Evolutionary conservation across 805 yeast genomes (phyloP).

Genomic region (Suhomyces sp.): DNA sequence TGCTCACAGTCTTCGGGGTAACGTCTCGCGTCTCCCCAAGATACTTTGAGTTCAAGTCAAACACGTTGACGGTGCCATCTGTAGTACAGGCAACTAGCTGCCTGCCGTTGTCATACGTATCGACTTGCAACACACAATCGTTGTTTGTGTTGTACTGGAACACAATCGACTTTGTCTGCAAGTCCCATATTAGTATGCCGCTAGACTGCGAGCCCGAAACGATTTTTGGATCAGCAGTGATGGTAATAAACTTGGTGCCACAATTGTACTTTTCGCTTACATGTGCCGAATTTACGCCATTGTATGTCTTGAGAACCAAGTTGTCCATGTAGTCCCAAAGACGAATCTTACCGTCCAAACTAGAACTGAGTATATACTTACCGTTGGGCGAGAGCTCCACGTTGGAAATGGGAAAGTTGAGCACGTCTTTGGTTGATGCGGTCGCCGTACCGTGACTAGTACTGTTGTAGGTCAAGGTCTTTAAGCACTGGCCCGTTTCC

Average conservation of each 20-base stretch:
- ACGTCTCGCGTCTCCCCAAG: not conserved
- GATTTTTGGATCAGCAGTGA: slow-evolving; percentile 35
- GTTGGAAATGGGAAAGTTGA: slow-evolving; percentile 67
- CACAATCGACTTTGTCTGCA: slow-evolving; percentile 55
- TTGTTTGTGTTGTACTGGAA: slow-evolving; percentile 16
- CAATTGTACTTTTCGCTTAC: slow-evolving; percentile 54
- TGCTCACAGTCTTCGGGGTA: not conserved
- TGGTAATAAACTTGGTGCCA: slow-evolving; percentile 49
- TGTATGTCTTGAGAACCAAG: slow-evolving; percentile 71
- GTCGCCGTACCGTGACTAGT: slow-evolving; percentile 59
- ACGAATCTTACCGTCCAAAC: slow-evolving; percentile 74
- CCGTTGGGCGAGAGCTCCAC: slow-evolving; percentile 80
- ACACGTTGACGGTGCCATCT: slow-evolving; percentile 21
- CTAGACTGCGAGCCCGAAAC: slow-evolving; percentile 62
- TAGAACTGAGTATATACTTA: slow-evolving; percentile 68
- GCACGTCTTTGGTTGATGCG: slow-evolving; percentile 49
- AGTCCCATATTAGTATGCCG: slow-evolving; percentile 60
- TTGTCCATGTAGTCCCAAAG: slow-evolving; percentile 87
- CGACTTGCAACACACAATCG: slow-evolving; percentile 43
- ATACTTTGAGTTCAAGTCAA: slow-evolving; percentile 17
- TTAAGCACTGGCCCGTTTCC: slow-evolving; percentile 85
- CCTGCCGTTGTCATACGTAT: slow-evolving; percentile 33
- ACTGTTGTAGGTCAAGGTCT: slow-evolving; percentile 76
- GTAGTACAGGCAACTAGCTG: slow-evolving; percentile 28
- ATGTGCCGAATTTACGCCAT: slow-evolving; percentile 19